Percentiles rank a stretch among this genome's conserved stretches.
These are phyloP conservation scores for Fraxinus angustifolia DNA, from an alignment of 305 asterid species.

Conservation along the genomic window DNA sequence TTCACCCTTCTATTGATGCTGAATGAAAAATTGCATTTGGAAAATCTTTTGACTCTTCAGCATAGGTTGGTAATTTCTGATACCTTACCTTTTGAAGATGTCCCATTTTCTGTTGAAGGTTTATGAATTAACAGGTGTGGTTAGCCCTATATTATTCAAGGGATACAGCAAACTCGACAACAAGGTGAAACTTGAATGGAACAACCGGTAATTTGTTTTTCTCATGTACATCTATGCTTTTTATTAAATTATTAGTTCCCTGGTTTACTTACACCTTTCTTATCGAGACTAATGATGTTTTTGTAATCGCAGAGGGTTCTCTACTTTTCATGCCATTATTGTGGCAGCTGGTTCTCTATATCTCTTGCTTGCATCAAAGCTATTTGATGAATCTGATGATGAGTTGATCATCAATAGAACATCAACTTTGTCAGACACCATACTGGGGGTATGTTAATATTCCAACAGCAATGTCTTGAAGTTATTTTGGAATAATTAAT, in stretches of 20 bases:
- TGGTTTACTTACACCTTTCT: background rate
- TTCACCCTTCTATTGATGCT: slow-evolving; percentile 6
- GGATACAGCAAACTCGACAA: slow-evolving; percentile 60
- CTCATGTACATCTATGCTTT: slow-evolving; percentile 2
- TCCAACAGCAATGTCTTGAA: background rate
- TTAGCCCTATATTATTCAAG: slow-evolving; percentile 51
- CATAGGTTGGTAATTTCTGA: slow-evolving; percentile 17
- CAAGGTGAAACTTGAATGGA: slow-evolving; percentile 74
- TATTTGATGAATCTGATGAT: slow-evolving; percentile 50
- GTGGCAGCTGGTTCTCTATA: slow-evolving; percentile 65
- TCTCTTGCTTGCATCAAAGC: slow-evolving; percentile 62
- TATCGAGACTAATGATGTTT: background rate
- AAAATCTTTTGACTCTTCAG: background rate
- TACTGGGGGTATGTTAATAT: slow-evolving; percentile 59
- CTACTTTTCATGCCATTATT: slow-evolving; percentile 78
- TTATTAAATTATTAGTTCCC: background rate
- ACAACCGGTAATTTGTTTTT: slow-evolving; percentile 54
- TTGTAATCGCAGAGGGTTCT: slow-evolving; percentile 64
- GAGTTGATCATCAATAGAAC: slow-evolving; percentile 48
- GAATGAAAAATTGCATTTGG: background rate
- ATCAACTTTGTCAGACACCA: slow-evolving; percentile 65
- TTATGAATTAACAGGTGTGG: slow-evolving; percentile 62
- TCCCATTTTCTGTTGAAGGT: slow-evolving; percentile 55
- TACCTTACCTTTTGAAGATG: slow-evolving; percentile 20
- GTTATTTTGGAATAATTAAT: background rate